Evolutionary conservation across 805 yeast genomes (phyloP).

Genomic region (Hanseniaspora occidentalis): DNA sequence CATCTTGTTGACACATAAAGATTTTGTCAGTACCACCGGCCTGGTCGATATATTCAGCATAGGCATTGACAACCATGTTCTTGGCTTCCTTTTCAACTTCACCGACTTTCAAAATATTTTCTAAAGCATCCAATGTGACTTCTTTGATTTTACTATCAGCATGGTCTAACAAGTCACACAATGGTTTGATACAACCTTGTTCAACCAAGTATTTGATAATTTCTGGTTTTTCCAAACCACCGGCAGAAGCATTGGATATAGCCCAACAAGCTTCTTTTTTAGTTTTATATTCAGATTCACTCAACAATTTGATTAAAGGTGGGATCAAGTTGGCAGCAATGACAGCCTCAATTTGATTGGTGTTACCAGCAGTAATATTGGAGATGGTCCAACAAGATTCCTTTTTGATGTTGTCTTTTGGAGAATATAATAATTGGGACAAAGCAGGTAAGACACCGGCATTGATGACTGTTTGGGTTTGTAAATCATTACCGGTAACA

Average conservation of each 20-base stretch:
- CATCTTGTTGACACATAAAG: conserved; percentile 81
- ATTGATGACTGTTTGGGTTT: conserved; percentile 90
- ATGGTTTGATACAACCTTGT: conserved; percentile 95
- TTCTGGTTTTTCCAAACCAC: conserved; percentile 84
- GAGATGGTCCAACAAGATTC: conserved; percentile 99
- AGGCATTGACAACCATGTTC: conserved; percentile 61
- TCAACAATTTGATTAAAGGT: conserved; percentile 68
- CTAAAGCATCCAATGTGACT: conserved; percentile 90
- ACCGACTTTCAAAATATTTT: conserved; percentile 87
- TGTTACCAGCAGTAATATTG: conserved; percentile 94
- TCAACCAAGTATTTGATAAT: conserved; percentile 84
- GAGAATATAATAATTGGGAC: conserved; percentile 63
- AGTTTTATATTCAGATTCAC: conserved; percentile 85
- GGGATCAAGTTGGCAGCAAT: conserved; percentile 91
- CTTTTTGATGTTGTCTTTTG: conserved; percentile 86
- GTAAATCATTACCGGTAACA: conserved; percentile 92
- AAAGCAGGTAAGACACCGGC: conserved; percentile 84
- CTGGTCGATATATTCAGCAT: conserved; percentile 88
- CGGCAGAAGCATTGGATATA: conserved; percentile 92
- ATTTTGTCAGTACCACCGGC: conserved; percentile 98
- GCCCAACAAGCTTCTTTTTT: conserved; percentile 99
- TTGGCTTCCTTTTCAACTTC: conserved; percentile 78
- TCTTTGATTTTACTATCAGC: conserved; percentile 89
- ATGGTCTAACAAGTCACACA: conserved; percentile 80
- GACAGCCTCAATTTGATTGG: conserved; percentile 93